A percentile compares a stretch with the other conserved stretches of the same genome.
Evolutionary conservation across 306 rosid genomes (phyloP).

Genomic region (Fagus sylvatica): DNA sequence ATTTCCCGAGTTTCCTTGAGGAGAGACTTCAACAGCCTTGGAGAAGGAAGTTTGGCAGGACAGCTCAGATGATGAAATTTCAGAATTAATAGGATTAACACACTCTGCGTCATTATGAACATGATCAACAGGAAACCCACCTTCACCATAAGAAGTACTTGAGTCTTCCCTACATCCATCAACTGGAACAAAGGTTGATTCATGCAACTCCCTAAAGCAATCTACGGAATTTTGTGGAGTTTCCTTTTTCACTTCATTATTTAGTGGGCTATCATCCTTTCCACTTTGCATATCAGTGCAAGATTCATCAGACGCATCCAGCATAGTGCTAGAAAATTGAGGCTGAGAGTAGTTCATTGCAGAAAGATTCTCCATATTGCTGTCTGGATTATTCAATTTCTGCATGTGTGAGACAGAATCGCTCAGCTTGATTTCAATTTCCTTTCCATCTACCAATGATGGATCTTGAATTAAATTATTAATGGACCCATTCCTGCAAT

Average conservation of each 20-base stretch:
- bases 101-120: conserved; percentile 35
- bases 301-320: conserved; percentile 34
- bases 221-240: conserved; percentile 32
- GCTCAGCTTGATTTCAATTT: conserved; percentile 37
- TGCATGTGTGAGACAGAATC: conserved; percentile 33
- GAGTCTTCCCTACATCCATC: conserved; percentile 29
- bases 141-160: conserved; percentile 34
- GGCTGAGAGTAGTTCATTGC: conserved; percentile 6
- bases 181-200: conserved; percentile 28
- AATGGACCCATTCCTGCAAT: conserved; percentile 48
- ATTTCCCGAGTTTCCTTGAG: conserved; percentile 17
- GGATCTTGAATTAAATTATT: conserved; percentile 37
- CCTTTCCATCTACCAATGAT: conserved; percentile 36
- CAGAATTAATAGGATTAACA: conserved; percentile 21
- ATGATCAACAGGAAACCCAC: conserved; percentile 27
- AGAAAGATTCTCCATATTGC: conserved; percentile 27
- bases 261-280: conserved; percentile 31
- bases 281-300: conserved; percentile 26
- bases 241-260: conserved; percentile 37
- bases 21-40: conserved; percentile 25
- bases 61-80: conserved; percentile 32
- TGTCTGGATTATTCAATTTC: conserved; percentile 29
- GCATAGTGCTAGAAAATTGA: conserved; percentile 15
- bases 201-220: conserved; percentile 31
- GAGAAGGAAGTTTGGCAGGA: conserved; percentile 33